A percentile compares a stretch with the other conserved stretches of the same genome.
These are phyloP conservation scores for Mariannaea elegans DNA, from an alignment of 2,329 filamentous ascomycete genomes.

Conservation along the genomic window DNA sequence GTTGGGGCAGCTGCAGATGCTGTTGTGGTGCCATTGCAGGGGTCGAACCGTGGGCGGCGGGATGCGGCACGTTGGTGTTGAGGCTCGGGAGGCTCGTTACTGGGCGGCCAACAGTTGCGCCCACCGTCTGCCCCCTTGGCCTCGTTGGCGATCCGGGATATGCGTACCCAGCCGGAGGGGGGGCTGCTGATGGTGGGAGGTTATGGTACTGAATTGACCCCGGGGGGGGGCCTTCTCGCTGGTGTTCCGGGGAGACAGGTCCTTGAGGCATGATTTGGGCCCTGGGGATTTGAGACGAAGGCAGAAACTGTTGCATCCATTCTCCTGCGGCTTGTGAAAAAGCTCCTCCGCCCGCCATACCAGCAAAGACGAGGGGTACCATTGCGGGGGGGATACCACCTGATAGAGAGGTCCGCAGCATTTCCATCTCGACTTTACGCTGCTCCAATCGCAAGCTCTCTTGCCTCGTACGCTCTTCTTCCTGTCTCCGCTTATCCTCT, in stretches of 20 bases:
- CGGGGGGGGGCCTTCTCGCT: conserved; percentile 60
- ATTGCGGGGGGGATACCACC: conserved; percentile 78
- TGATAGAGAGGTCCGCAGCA: conserved; percentile 73
- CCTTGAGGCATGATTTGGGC: conserved; percentile 62
- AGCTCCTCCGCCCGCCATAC: conserved; percentile 69
- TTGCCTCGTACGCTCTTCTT: conserved; percentile 74
- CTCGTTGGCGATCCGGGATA: conserved; percentile 62
- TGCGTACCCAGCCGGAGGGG: conserved; percentile 51
- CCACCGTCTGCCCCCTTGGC: conserved; percentile 59
- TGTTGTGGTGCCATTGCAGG: conserved; percentile 51
- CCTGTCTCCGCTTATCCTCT: conserved; percentile 77
- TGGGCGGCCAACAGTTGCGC: conserved; percentile 50
- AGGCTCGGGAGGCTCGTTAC: conserved; percentile 54
- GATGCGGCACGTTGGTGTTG: conserved; percentile 55
- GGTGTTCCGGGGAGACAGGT: conserved; percentile 62
- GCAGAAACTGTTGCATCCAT: conserved; percentile 73
- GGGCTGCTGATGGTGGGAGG: conserved; percentile 45
- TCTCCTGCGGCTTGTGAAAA: conserved; percentile 70
- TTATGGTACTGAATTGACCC: conserved; percentile 53
- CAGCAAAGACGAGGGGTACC: conserved; percentile 78
- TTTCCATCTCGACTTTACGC: conserved; percentile 76
- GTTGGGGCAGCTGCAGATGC: conserved; percentile 63
- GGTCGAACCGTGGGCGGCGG: conserved; percentile 37
- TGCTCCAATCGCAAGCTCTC: conserved; percentile 76
- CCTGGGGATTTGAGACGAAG: conserved; percentile 57